Percentiles rank a stretch among this genome's conserved stretches.
Conservation (phyloP, 169 alveolate species). For the Plasmodium cynomolgi region DNA sequence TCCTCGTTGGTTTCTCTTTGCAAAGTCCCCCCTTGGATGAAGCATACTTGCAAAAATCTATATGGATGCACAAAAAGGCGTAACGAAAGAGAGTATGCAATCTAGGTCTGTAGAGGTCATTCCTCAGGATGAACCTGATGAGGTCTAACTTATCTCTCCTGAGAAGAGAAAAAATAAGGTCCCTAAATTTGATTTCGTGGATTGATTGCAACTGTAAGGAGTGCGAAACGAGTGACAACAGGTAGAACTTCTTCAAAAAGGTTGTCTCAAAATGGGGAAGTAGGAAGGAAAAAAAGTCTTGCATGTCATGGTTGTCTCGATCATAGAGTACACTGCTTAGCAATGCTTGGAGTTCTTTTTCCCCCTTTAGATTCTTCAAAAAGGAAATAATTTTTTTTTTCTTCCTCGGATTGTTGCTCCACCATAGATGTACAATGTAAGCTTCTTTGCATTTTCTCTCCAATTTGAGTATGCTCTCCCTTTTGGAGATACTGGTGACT, state of each 20-base stretch:
- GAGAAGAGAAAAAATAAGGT: neutral
- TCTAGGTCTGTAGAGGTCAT: neutral
- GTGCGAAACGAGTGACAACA: neutral
- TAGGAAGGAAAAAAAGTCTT: neutral
- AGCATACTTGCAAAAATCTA: neutral
- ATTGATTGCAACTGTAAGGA: neutral
- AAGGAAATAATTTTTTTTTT: conserved; percentile 44
- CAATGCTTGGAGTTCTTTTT: neutral
- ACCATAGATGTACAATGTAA: conserved; percentile 26
- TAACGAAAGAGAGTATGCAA: conserved; percentile 6
- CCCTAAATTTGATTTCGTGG: neutral
- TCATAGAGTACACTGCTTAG: neutral
- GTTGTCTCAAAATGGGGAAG: neutral
- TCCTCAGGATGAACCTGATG: conserved; percentile 10
- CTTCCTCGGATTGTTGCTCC: neutral
- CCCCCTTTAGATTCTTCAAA: neutral
- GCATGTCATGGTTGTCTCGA: neutral
- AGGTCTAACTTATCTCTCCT: neutral
- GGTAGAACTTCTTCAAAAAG: conserved; percentile 17
- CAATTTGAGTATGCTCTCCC: neutral
- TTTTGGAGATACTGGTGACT: neutral
- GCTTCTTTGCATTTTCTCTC: conserved; percentile 3
- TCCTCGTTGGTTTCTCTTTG: neutral
- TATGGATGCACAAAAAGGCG: conserved; percentile 29
- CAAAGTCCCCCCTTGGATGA: neutral